These are phyloP conservation scores for Eragrostis tef DNA, from an alignment of 202 grass and related monocot species.

Conservation along the genomic window DNA sequence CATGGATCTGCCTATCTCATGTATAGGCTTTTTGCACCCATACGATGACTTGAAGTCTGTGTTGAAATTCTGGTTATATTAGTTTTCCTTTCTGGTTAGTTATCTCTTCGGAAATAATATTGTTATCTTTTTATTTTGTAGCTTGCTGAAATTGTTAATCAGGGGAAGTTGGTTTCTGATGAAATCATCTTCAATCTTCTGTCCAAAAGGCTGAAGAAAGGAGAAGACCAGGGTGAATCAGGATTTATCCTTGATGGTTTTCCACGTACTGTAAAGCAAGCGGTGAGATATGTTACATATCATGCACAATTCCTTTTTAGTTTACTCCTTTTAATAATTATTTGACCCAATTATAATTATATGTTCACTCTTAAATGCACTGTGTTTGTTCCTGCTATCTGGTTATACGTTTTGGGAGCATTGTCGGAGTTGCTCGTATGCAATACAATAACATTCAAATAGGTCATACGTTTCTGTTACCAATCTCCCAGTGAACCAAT, in stretches of 20 bases:
- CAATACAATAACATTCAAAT: not conserved
- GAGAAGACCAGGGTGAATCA: conserved; percentile 77
- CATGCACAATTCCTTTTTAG: not conserved
- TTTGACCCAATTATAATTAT: not conserved
- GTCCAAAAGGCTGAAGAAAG: conserved; percentile 73
- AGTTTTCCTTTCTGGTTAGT: not conserved
- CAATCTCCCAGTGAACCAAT: not conserved
- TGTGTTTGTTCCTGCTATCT: not conserved
- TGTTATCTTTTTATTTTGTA: conserved; percentile 29
- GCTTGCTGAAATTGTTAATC: conserved; percentile 83
- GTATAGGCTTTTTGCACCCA: not conserved
- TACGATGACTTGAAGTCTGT: not conserved
- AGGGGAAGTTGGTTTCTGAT: conserved; percentile 85
- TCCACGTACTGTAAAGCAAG: conserved; percentile 87
- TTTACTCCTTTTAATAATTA: not conserved
- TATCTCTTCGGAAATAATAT: conserved; percentile 1
- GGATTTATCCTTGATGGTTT: conserved; percentile 99
- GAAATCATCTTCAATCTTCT: conserved; percentile 88
- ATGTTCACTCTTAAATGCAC: not conserved
- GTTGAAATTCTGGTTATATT: not conserved
- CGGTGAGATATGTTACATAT: conserved; percentile 57
- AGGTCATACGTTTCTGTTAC: not conserved
- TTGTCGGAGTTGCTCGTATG: too few species aligned
- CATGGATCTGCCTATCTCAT: not conserved
- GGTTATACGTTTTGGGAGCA: not conserved